phyloP scores from a whole-genome alignment of 345 rosid genomes.

The Excoecaria cochinchinensis region DNA sequence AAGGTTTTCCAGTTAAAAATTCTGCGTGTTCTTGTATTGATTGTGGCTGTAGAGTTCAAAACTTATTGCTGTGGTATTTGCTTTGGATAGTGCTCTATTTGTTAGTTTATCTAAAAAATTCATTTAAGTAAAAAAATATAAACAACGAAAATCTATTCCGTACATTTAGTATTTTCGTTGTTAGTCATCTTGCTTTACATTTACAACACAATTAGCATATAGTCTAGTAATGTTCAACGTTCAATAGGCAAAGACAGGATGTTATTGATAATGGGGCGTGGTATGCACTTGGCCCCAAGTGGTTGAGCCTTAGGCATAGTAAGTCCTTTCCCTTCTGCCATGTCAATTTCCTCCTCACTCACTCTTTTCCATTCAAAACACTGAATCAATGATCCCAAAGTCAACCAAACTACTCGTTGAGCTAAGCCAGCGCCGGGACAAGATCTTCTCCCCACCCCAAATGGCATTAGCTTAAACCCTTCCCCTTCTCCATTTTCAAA shows the following conservation, averaged over 20 bases:
- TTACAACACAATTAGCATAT: neutral
- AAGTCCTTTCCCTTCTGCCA: slow-evolving; percentile 7
- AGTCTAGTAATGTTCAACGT: neutral
- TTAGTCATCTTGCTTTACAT: neutral
- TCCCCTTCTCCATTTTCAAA: slow-evolving; percentile 28
- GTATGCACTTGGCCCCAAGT: neutral
- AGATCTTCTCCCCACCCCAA: slow-evolving; percentile 14
- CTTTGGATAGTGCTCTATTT: no score
- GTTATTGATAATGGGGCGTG: neutral
- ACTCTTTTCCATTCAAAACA: slow-evolving; percentile 20
- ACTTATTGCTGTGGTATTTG: no score
- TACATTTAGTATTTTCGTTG: no score
- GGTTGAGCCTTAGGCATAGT: slow-evolving; percentile 14
- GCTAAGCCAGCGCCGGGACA: slow-evolving; percentile 13
- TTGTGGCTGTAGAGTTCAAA: no score
- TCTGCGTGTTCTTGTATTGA: no score
- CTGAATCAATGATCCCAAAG: slow-evolving; percentile 17
- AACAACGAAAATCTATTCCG: no score
- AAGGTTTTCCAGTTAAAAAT: no score
- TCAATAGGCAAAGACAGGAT: neutral
- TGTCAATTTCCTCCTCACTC: neutral
- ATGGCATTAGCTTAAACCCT: slow-evolving; percentile 1
- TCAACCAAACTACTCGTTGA: slow-evolving; percentile 5
- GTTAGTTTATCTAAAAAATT: no score
- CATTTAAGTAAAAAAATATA: no score